Evolutionary conservation across 179 eudicot genomes (phyloP).

Genomic region (Beta macrorhiza): DNA sequence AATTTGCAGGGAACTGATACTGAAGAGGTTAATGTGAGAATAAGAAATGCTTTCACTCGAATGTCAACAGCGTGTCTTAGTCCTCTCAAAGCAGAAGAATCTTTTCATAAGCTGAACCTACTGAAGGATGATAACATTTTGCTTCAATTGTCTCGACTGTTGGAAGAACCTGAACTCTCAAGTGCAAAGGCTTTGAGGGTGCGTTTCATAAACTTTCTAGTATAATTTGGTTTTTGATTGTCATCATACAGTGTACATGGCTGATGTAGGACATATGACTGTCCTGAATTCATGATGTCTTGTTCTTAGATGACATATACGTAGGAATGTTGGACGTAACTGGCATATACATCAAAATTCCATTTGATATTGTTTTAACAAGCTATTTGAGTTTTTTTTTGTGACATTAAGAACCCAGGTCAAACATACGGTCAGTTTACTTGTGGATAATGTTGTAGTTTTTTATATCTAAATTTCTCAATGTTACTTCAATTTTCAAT

Average conservation of each 20-base stretch:
- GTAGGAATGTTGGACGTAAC: not conserved
- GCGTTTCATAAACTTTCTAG: conserved; percentile 24
- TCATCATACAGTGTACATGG: not conserved
- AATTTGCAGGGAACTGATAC: conserved; percentile 45
- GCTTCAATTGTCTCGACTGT: conserved; percentile 43
- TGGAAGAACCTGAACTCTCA: conserved; percentile 47
- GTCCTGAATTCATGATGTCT: not conserved
- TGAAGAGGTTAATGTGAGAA: conserved; percentile 47
- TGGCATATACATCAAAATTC: not conserved
- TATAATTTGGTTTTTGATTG: not conserved
- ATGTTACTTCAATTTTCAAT: not conserved
- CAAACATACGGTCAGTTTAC: not conserved
- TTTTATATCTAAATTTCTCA: not conserved
- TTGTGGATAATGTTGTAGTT: not conserved
- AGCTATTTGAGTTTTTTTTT: not conserved
- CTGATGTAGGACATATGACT: not conserved
- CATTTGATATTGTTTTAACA: not conserved
- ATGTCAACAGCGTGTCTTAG: conserved; percentile 66
- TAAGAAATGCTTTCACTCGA: conserved; percentile 40
- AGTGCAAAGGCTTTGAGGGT: conserved; percentile 50
- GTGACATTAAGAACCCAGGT: not conserved
- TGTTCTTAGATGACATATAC: not conserved
- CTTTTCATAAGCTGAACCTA: conserved; percentile 47
- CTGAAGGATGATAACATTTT: conserved; percentile 47
- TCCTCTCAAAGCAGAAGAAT: conserved; percentile 65